Base-by-base conservation (phyloP, 1,139 yeast species). In the Taiozyma onychis region DNA sequence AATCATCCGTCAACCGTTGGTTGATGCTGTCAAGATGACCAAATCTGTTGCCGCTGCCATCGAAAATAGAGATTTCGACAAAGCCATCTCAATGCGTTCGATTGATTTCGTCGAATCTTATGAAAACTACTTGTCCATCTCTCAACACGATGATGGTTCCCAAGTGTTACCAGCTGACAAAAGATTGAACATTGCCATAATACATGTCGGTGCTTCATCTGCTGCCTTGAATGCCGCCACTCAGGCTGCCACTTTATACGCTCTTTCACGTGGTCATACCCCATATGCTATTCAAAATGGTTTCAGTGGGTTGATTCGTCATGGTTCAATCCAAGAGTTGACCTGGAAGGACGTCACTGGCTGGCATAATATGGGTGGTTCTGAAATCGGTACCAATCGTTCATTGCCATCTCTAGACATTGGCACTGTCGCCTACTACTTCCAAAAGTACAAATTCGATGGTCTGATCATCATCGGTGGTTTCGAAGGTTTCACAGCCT, bases 201-300 rank as follows among this genome's bases (percentile, higher is more conserved):
- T 86, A 41, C 87, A 85, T 60, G 84, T 85, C 44, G 95, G 95
- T 59, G 95, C 95, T 1, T 90, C 93, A 30, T 86, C 91, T 18
- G 88, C 90, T 51, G 93, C 90, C 49, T 76, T 86, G 78, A 86
- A 86, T 59, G 78, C 88, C 50, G 90, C 90, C 3, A 85, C 86
- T 16, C 78, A 85, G 63, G 83, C 93, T 26, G 85, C 85, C 65
- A 85, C 89, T 4, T 74, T 85, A 22, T 85, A 81, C 69, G 82
- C 90, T 71, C 71, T 85, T 70, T 83, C 91, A 4, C 77, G 79
- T 59, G 95, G 95, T 39, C 95, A 86, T 67, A 78, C 70, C 44
- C 85, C 88, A 24, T 82, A 71, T 62, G 91, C 90, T 18, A 84
- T 86, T 53, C 81, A 83, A 63, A 84, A 85, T 62, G 93, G 93